Conservation (phyloP, 2,329 filamentous ascomycete species). For the Acrocalymma vagum region DNA sequence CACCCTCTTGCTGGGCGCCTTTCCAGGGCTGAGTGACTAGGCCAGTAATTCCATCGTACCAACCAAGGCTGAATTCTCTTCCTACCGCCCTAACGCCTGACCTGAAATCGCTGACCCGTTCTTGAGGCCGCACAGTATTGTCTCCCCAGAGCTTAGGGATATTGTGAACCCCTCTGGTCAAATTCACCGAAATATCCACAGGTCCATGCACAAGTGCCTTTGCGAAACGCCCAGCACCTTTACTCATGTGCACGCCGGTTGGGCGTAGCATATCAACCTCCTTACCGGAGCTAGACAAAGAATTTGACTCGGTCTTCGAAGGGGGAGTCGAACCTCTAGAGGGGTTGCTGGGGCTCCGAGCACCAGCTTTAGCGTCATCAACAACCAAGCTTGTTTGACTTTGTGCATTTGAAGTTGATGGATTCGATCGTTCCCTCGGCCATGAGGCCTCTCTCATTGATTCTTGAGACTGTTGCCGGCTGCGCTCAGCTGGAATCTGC, state of each 20-base stretch:
- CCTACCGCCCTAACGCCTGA: constrained; percentile 26
- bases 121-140: constrained; percentile 25
- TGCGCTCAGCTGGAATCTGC: constrained; percentile 8
- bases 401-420: neutral
- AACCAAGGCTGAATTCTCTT: constrained; percentile 30
- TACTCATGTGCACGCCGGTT: constrained; percentile 23
- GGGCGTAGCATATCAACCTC: constrained; percentile 28
- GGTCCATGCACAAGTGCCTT: constrained; percentile 17
- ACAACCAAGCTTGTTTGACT: constrained; percentile 3
- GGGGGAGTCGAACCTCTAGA: constrained; percentile 1
- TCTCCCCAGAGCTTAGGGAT: constrained; percentile 32
- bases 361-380: constrained; percentile 2
- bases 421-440: neutral
- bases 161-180: constrained; percentile 30
- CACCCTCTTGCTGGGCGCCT: constrained; percentile 28
- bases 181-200: constrained; percentile 20
- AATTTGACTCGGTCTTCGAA: constrained; percentile 1
- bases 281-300: constrained; percentile 6
- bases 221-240: constrained; percentile 15
- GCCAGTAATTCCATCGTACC: constrained; percentile 31
- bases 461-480: constrained; percentile 13
- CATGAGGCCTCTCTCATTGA: constrained; percentile 6
- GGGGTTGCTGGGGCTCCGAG: neutral
- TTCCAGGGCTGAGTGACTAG: constrained; percentile 27
- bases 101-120: constrained; percentile 25